Evolutionary conservation across 2,329 filamentous ascomycete genomes (phyloP).

Genomic region (Phoma sp.): DNA sequence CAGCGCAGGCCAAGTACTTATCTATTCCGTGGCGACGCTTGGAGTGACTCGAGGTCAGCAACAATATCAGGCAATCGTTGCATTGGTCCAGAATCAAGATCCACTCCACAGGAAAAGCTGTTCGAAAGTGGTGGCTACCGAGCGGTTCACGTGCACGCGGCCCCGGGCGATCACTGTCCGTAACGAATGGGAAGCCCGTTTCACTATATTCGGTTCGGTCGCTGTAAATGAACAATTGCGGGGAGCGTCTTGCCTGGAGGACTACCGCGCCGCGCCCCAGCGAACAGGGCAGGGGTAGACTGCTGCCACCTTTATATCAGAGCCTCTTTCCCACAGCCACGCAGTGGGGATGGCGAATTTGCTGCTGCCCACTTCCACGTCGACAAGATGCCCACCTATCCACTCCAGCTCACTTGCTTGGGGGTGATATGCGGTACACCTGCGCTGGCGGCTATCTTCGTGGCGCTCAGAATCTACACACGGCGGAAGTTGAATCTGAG

Average conservation of each 20-base stretch:
- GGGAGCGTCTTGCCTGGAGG: conserved; percentile 8
- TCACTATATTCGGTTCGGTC: conserved; percentile 14
- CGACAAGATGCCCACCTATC: conserved; percentile 46
- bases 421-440: conserved; percentile 46
- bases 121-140: conserved; percentile 4
- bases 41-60: conserved; percentile 1
- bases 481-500: conserved; percentile 45
- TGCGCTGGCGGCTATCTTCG: conserved; percentile 41
- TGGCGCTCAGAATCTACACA: conserved; percentile 46
- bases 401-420: conserved; percentile 47
- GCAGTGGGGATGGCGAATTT: conserved; percentile 15
- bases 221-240: conserved; percentile 16
- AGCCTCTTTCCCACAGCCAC: conserved; percentile 9
- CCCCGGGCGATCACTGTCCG: conserved; percentile 2
- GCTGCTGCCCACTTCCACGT: conserved; percentile 20
- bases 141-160: conserved; percentile 8
- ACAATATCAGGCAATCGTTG: conserved; percentile 5
- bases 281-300: conserved; percentile 4
- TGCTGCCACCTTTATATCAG: conserved; percentile 14
- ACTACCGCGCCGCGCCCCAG: conserved; percentile 9
- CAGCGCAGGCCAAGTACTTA: conserved; percentile 4
- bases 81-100: conserved; percentile 6
- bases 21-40: conserved; percentile 5
- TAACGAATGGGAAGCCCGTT: conserved; percentile 12
- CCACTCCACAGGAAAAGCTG: not conserved